Percentiles rank a stretch among this genome's conserved stretches.
Conservation (phyloP, 1,139 yeast genomes). For the Suhomyces bribrorum region DNA sequence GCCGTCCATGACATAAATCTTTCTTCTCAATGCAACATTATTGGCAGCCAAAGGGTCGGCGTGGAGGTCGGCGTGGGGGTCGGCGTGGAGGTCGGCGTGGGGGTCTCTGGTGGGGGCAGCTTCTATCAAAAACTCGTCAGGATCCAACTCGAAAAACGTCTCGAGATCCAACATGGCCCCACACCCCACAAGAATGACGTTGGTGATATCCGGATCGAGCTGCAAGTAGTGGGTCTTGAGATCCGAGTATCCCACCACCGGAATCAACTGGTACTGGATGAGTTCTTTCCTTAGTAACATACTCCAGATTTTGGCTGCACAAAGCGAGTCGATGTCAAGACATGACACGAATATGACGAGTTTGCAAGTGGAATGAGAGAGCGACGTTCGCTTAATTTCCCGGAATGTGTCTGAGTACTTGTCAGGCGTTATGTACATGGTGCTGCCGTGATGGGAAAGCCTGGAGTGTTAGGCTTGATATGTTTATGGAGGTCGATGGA, state of each 20-base stretch:
- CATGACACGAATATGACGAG: conserved; percentile 88
- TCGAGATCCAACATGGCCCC: conserved; percentile 94
- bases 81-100: too few relatives aligned
- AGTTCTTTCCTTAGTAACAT: conserved; percentile 73
- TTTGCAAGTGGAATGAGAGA: conserved; percentile 88
- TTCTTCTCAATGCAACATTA: conserved; percentile 36
- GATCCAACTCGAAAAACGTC: conserved; percentile 68
- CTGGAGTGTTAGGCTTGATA: not conserved
- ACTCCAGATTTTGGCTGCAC: conserved; percentile 80
- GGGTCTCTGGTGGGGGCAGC: conserved; percentile 3
- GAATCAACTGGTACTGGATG: conserved; percentile 84
- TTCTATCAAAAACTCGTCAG: conserved; percentile 37
- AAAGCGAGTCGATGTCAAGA: conserved; percentile 86
- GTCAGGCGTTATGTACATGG: conserved; percentile 65
- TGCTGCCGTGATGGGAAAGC: too few relatives aligned
- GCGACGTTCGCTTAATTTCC: conserved; percentile 59
- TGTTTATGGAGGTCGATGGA: not conserved
- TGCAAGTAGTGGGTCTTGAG: conserved; percentile 60
- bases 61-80: conserved; percentile 16
- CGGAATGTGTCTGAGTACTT: conserved; percentile 61
- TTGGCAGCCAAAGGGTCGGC: conserved; percentile 13
- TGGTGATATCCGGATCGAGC: conserved; percentile 75
- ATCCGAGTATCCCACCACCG: conserved; percentile 92
- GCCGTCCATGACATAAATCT: conserved; percentile 82
- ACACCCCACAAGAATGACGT: conserved; percentile 83